Percentiles rank a stretch among this genome's conserved stretches.
Evolutionary conservation across 176 grass and related monocot genomes (phyloP).

Genomic region (Triticum turgidum): DNA sequence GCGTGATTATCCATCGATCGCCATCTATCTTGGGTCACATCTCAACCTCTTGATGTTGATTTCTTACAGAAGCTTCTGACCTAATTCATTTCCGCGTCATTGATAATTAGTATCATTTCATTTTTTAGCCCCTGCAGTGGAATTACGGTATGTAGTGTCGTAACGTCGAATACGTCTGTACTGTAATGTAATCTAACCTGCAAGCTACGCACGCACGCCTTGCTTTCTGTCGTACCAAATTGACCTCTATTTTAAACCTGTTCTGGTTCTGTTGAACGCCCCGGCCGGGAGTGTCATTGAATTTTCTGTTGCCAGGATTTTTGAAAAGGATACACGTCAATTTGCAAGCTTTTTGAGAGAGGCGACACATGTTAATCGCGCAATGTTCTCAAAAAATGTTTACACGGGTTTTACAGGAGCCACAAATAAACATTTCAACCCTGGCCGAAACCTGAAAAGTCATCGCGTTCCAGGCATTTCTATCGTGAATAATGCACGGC

Average conservation of each 20-base stretch:
- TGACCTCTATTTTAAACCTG: not conserved
- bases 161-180: not conserved
- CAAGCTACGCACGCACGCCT: not conserved
- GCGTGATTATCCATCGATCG: not conserved
- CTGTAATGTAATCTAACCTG: not conserved
- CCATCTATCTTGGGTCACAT: too few relatives aligned
- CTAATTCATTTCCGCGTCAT: not conserved
- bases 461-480: not conserved
- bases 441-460: not conserved
- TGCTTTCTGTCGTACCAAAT: not conserved
- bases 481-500: not conserved
- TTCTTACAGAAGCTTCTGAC: not conserved
- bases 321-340: slow-evolving; percentile 8
- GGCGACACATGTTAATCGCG: not conserved
- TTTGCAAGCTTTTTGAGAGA: slow-evolving; percentile 3
- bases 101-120: not conserved
- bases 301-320: not conserved
- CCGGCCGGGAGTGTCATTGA: not conserved
- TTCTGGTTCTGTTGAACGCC: not conserved
- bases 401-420: not conserved
- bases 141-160: not conserved
- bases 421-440: not conserved
- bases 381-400: not conserved
- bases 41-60: not conserved
- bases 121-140: not conserved